A percentile compares a stretch with the other conserved stretches of the same genome.
Evolutionary conservation across 768 basidiomycete species (phyloP).

Genomic region (Lactarius psammicola): DNA sequence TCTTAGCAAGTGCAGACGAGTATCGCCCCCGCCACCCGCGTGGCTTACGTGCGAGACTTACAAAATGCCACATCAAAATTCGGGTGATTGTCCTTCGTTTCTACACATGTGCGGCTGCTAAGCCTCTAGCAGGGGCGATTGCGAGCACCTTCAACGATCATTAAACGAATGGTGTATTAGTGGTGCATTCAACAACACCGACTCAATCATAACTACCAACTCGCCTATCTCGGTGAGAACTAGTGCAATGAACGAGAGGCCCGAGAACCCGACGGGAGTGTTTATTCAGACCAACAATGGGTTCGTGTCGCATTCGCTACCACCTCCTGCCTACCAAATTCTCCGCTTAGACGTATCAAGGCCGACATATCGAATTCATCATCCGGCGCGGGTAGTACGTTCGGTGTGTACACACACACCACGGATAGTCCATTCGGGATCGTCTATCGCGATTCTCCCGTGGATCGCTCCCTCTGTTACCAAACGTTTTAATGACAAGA

Average conservation of each 20-base stretch:
- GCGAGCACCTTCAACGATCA: conserved; percentile 29
- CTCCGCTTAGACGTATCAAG: conserved; percentile 36
- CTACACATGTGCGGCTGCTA: background rate
- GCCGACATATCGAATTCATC: conserved; percentile 32
- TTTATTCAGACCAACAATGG: conserved; percentile 42
- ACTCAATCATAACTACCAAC: conserved; percentile 38
- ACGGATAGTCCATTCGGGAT: conserved; percentile 36
- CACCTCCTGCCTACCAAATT: background rate
- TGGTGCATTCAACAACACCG: conserved; percentile 39
- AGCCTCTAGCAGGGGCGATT: conserved; percentile 33
- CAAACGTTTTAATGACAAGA: no score
- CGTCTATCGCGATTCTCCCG: conserved; percentile 35
- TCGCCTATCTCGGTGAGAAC: conserved; percentile 34
- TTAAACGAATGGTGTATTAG: conserved; percentile 39
- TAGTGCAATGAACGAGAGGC: conserved; percentile 31
- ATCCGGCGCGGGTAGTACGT: conserved; percentile 34
- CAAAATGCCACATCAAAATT: conserved; percentile 33
- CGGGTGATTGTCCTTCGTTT: conserved; percentile 29
- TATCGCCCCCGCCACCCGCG: no score
- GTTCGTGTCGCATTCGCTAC: conserved; percentile 34
- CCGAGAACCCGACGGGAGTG: conserved; percentile 34
- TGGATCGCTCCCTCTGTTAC: no score
- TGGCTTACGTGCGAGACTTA: no score
- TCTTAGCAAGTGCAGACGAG: no score
- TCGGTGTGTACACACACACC: conserved; percentile 35